Percentiles rank a stretch among this genome's conserved stretches.
phyloP scores from a whole-genome alignment of 768 basidiomycete species.

The Tylopilus subfusipes region DNA sequence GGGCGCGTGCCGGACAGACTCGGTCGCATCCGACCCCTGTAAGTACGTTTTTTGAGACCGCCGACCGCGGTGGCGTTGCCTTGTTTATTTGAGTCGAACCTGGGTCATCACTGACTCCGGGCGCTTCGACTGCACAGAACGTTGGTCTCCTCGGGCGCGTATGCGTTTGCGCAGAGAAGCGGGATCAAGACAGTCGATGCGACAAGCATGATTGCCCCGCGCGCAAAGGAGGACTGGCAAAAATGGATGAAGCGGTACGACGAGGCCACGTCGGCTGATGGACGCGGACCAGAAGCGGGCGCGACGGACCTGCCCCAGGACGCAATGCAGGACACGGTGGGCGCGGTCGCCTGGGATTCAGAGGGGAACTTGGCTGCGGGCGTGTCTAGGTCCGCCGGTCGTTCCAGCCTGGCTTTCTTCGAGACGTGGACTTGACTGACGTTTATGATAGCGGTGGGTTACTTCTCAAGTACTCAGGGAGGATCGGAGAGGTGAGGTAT shows the following conservation, averaged over 20 bases:
- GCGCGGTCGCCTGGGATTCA: conserved; percentile 59
- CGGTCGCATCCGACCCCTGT: conserved; percentile 72
- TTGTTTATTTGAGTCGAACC: not conserved
- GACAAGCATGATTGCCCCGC: conserved; percentile 46
- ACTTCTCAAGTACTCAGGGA: conserved; percentile 70
- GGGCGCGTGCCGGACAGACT: conserved; percentile 46
- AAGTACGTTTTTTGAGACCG: conserved; percentile 16
- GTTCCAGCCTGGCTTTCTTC: not conserved
- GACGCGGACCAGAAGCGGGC: not conserved
- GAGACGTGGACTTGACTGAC: not conserved
- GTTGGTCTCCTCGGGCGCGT: conserved; percentile 61
- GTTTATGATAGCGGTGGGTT: conserved; percentile 59
- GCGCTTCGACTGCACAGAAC: conserved; percentile 36
- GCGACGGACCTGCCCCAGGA: conserved; percentile 17
- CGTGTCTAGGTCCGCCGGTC: conserved; percentile 57
- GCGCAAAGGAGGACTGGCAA: conserved; percentile 52
- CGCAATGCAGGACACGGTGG: conserved; percentile 73
- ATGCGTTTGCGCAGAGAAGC: conserved; percentile 43
- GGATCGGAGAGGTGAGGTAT: conserved; percentile 64
- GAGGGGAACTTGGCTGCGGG: conserved; percentile 57
- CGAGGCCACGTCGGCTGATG: conserved; percentile 8
- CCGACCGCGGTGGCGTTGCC: too few species aligned
- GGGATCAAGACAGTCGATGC: conserved; percentile 37
- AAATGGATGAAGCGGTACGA: conserved; percentile 53
- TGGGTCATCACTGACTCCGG: not conserved